phyloP scores from a whole-genome alignment of 225 moss, liverwort and hornwort genomes.

The Pseudisothecium myosuroides region DNA sequence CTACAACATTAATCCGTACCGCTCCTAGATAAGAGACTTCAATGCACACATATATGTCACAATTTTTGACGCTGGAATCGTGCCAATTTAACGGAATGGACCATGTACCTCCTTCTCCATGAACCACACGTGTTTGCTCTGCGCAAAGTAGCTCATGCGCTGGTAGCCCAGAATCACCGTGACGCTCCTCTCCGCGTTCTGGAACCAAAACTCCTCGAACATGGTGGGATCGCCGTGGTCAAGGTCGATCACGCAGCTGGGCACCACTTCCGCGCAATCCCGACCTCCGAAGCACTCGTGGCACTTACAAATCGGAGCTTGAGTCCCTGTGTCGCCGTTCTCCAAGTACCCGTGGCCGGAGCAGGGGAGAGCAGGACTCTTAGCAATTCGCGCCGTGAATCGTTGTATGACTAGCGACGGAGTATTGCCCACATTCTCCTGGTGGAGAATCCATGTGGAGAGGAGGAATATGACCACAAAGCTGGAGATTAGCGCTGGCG shows the following conservation, averaged over 20 bases:
- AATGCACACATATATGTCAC: not conserved
- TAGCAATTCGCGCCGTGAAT: not conserved
- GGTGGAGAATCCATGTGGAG: not conserved
- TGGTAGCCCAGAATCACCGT: conserved; percentile 61
- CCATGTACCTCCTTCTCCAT: conserved; percentile 49
- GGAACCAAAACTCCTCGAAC: conserved; percentile 63
- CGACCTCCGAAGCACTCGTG: conserved; percentile 44
- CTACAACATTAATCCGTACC: not conserved
- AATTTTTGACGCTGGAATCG: not conserved
- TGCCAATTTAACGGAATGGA: not conserved
- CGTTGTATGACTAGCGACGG: not conserved
- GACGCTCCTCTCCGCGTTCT: conserved; percentile 23
- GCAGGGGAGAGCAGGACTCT: conserved; percentile 5
- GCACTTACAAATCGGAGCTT: conserved; percentile 32
- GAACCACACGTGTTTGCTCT: conserved; percentile 64
- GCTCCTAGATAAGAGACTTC: not conserved
- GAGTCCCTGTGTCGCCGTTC: not conserved
- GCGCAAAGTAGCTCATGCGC: conserved; percentile 81
- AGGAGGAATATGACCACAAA: conserved; percentile 17
- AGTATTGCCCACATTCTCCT: not conserved
- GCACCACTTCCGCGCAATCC: conserved; percentile 28
- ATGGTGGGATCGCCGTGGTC: conserved; percentile 77
- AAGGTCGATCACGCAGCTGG: conserved; percentile 50
- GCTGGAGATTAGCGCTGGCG: conserved; percentile 1
- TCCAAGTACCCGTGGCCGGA: conserved; percentile 49